phyloP scores from a whole-genome alignment of 495 filamentous ascomycete species.

The Hypoxylon intermedium region DNA sequence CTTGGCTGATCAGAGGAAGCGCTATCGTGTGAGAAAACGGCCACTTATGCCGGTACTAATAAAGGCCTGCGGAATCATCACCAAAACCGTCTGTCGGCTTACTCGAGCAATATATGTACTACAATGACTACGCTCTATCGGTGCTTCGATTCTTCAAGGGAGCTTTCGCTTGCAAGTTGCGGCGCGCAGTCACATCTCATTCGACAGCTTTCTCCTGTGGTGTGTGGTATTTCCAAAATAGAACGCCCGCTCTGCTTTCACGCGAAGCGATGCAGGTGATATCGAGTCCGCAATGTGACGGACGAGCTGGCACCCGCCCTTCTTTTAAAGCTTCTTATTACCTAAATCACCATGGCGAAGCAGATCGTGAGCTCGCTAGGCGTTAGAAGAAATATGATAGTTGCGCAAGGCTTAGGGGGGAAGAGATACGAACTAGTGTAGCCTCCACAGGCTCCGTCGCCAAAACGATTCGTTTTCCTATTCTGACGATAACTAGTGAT shows the following conservation, averaged over 20 bases:
- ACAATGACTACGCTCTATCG: conserved; percentile 21
- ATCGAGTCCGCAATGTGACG: conserved; percentile 34
- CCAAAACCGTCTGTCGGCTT: conserved; percentile 24
- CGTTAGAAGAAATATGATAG: not conserved
- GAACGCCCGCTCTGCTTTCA: conserved; percentile 21
- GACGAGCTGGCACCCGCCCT: conserved; percentile 27
- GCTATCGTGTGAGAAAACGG: conserved; percentile 23
- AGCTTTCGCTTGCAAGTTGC: conserved; percentile 23
- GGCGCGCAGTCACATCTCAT: conserved; percentile 19
- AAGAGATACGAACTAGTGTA: conserved; percentile 4
- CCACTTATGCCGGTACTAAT: conserved; percentile 39
- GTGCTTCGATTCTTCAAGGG: conserved; percentile 6
- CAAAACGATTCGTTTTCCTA: conserved; percentile 27
- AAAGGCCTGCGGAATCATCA: conserved; percentile 24
- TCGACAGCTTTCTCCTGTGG: conserved; percentile 6
- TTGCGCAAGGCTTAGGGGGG: conserved; percentile 3
- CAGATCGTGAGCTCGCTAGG: conserved; percentile 7
- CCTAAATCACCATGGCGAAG: conserved; percentile 12
- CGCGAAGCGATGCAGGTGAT: conserved; percentile 41
- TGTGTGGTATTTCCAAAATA: conserved; percentile 27
- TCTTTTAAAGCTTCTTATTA: conserved; percentile 35
- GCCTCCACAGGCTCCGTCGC: conserved; percentile 12
- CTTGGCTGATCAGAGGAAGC: conserved; percentile 28
- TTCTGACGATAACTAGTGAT: conserved; percentile 13
- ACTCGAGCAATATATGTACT: conserved; percentile 29